phyloP scores from a whole-genome alignment of 768 basidiomycete genomes.

The Mycena kentingensis region DNA sequence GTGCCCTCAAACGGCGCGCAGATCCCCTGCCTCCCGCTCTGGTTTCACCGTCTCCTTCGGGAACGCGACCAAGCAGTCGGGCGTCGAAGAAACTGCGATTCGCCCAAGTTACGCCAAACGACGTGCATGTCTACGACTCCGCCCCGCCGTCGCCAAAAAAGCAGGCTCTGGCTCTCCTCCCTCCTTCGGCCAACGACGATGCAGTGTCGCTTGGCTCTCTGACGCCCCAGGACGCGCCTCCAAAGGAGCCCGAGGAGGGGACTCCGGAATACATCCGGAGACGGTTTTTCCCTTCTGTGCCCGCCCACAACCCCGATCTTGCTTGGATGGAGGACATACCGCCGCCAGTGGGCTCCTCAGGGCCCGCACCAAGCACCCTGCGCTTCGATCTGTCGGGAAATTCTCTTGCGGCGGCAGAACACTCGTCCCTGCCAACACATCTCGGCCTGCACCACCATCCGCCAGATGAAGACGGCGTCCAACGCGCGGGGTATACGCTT shows the following conservation, averaged over 20 bases:
- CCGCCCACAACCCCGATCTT: slow-evolving; percentile 69
- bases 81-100: slow-evolving; percentile 67
- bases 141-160: slow-evolving; percentile 75
- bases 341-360: slow-evolving; percentile 28
- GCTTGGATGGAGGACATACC: slow-evolving; percentile 68
- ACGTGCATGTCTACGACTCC: slow-evolving; percentile 83
- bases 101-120: slow-evolving; percentile 70
- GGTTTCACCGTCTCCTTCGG: slow-evolving; percentile 37
- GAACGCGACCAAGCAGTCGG: slow-evolving; percentile 62
- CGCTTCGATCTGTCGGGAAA: slow-evolving; percentile 80
- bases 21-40: slow-evolving; percentile 49
- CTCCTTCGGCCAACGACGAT: slow-evolving; percentile 24
- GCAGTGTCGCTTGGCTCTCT: background rate
- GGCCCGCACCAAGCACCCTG: slow-evolving; percentile 41
- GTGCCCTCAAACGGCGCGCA: slow-evolving; percentile 2
- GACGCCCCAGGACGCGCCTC: background rate
- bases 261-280: slow-evolving; percentile 82
- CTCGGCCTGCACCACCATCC: slow-evolving; percentile 92
- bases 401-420: slow-evolving; percentile 58
- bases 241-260: slow-evolving; percentile 57
- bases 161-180: slow-evolving; percentile 59
- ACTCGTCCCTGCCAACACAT: slow-evolving; percentile 71
- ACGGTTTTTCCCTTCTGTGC: slow-evolving; percentile 77
- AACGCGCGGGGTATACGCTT: slow-evolving; percentile 83
- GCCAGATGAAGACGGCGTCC: slow-evolving; percentile 46